These are phyloP conservation scores for Evansstolkia leycettana DNA, from an alignment of 495 filamentous ascomycete species.

Conservation along the genomic window DNA sequence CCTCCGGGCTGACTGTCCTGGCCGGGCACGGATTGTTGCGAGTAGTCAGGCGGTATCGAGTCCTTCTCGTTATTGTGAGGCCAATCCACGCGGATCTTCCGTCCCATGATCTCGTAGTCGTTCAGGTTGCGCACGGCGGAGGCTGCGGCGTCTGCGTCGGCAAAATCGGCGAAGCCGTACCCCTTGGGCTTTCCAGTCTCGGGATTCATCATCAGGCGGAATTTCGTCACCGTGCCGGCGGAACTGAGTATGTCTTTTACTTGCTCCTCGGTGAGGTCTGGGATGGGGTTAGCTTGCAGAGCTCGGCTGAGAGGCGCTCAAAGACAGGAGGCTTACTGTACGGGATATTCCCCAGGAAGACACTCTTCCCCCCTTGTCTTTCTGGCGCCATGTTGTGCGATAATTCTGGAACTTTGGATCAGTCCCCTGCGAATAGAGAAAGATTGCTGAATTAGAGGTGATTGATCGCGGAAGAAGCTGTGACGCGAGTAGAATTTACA, in stretches of 20 bases:
- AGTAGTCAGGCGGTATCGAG: constrained; percentile 45
- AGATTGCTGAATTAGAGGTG: too few relatives aligned
- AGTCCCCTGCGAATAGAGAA: too few relatives aligned
- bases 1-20: constrained; percentile 23
- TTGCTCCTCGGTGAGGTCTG: constrained; percentile 87
- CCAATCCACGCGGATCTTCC: constrained; percentile 89
- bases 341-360: constrained; percentile 81
- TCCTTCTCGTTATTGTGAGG: constrained; percentile 80
- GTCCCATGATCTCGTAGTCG: constrained; percentile 90
- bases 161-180: constrained; percentile 91
- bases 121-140: constrained; percentile 94
- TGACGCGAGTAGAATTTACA: too few relatives aligned
- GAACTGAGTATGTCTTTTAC: constrained; percentile 82
- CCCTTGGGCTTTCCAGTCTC: constrained; percentile 93
- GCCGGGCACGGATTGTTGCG: constrained; percentile 17
- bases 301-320: not conserved
- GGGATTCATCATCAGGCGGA: constrained; percentile 88
- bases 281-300: constrained; percentile 6
- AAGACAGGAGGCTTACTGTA: constrained; percentile 31
- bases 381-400: constrained; percentile 39
- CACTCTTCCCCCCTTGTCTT: constrained; percentile 46
- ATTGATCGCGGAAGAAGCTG: too few relatives aligned
- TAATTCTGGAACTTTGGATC: too few relatives aligned
- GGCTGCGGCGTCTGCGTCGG: constrained; percentile 80
- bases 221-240: constrained; percentile 81